Conservation (phyloP, 23 red algal genomes). For the Cyanidium caldarium region DNA sequence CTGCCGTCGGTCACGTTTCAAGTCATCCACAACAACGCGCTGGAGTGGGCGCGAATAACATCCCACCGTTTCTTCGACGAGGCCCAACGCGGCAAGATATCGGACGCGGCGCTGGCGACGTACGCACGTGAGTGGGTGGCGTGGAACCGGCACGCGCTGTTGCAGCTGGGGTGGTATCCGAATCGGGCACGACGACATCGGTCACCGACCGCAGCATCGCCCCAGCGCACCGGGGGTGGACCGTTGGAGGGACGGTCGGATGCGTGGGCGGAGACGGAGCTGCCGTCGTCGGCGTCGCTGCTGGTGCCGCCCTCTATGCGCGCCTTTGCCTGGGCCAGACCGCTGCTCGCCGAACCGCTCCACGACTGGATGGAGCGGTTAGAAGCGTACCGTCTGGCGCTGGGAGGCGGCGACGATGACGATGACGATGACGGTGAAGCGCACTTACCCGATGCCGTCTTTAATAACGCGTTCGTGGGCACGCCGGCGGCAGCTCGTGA, state of each 20-base stretch:
- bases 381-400: background rate
- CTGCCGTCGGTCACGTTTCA: constrained; percentile 4
- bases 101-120: background rate
- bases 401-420: background rate
- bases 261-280: no score
- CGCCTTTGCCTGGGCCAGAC: no score
- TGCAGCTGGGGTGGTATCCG: background rate
- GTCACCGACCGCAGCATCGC: no score
- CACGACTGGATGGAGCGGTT: background rate
- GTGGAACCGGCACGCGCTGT: background rate
- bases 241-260: no score
- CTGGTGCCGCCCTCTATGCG: background rate
- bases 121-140: no score
- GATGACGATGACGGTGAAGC: background rate
- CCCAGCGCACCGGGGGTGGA: no score
- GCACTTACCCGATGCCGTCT: background rate
- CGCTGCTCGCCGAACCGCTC: background rate
- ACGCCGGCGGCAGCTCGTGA: background rate
- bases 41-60: background rate
- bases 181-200: no score
- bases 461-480: no score
- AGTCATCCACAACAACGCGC: background rate
- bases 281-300: background rate
- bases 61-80: background rate
- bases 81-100: background rate